Conservation (phyloP, 2,329 filamentous ascomycete genomes). For the Hypoxylon sp. region DNA sequence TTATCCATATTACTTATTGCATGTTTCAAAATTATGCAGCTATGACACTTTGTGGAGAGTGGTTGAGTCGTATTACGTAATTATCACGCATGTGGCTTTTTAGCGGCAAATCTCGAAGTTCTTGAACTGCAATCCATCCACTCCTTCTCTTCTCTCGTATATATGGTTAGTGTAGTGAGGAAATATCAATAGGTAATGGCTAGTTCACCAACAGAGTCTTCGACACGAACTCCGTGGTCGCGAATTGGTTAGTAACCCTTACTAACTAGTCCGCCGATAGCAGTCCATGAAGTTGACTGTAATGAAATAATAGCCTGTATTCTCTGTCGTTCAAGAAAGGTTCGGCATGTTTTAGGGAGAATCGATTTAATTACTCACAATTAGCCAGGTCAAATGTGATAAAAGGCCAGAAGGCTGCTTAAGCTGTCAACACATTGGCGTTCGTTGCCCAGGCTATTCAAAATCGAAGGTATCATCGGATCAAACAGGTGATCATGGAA, state of each 20-base stretch:
- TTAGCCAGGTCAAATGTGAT: background rate
- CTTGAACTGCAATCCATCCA: too few relatives aligned
- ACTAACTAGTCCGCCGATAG: background rate
- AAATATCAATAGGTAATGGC: background rate
- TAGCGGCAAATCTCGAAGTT: background rate
- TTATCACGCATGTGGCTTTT: background rate
- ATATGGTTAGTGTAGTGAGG: background rate
- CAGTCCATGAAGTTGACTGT: background rate
- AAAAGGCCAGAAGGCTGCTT: background rate
- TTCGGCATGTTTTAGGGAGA: background rate
- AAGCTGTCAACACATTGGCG: background rate
- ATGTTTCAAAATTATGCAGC: background rate
- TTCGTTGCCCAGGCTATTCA: background rate
- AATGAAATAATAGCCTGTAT: background rate
- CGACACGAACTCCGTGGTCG: background rate
- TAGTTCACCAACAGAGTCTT: background rate
- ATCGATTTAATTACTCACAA: background rate
- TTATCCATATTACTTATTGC: background rate
- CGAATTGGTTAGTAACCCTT: background rate
- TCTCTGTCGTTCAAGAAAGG: conserved; percentile 1
- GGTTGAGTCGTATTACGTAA: background rate
- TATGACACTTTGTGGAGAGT: background rate
- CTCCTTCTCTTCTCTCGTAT: background rate
- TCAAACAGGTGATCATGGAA: background rate
- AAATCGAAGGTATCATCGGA: background rate